phyloP scores from a whole-genome alignment of 352 stramenopile genomes.

The Globisporangium splendens region DNA sequence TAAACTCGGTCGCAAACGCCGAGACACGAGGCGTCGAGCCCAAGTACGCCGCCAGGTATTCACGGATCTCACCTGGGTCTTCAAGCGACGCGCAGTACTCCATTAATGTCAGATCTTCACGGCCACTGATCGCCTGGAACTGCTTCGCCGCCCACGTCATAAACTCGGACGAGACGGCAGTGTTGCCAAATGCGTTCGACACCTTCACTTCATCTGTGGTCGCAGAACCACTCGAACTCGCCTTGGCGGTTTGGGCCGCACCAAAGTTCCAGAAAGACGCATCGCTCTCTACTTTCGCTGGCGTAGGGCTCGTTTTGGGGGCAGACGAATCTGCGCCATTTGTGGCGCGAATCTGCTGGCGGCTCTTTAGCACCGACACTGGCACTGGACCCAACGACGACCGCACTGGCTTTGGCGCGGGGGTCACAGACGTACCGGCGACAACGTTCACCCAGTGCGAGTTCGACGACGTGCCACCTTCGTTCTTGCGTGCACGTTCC shows the following conservation, averaged over 20 bases:
- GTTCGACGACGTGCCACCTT: constrained; percentile 25
- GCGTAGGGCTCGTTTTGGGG: constrained; percentile 23
- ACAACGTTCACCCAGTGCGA: constrained; percentile 88
- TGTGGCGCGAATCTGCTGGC: constrained; percentile 42
- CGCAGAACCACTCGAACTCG: constrained; percentile 11
- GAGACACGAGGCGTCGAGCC: constrained; percentile 94
- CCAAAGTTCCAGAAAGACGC: constrained; percentile 87
- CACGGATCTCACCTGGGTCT: constrained; percentile 91
- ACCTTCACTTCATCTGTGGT: constrained; percentile 7
- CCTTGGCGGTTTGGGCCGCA: constrained; percentile 29
- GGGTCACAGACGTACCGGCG: constrained; percentile 51
- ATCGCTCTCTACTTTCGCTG: constrained; percentile 52
- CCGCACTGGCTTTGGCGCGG: constrained; percentile 50
- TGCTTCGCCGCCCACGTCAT: constrained; percentile 80
- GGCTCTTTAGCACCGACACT: constrained; percentile 80
- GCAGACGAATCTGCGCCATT: constrained; percentile 25
- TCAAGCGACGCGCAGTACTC: constrained; percentile 95
- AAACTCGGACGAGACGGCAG: constrained; percentile 61
- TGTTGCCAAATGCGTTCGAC: constrained; percentile 49
- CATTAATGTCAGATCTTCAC: constrained; percentile 82
- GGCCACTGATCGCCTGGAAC: constrained; percentile 68
- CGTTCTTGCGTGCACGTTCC: constrained; percentile 50
- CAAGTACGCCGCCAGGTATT: constrained; percentile 96
- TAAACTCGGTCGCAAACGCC: constrained; percentile 97
- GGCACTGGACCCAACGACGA: constrained; percentile 59